Base-by-base conservation (phyloP, 768 basidiomycete genomes). In the Hypholoma fasciculare region DNA sequence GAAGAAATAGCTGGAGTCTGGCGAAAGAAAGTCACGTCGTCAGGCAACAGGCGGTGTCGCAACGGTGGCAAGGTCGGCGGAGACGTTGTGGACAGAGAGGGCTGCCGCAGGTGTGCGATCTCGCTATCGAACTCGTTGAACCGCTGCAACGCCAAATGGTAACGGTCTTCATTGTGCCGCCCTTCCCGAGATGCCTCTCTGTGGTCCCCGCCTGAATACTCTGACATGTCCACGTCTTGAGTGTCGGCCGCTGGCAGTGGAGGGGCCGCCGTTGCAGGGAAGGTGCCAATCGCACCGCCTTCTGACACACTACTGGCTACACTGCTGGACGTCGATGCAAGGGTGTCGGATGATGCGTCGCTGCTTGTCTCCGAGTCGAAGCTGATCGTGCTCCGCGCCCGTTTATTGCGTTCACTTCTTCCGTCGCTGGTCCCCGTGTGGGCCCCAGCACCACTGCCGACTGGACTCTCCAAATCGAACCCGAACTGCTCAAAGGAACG, bases 401-500 rank as follows among this genome's bases (percentile, higher is more conserved):
- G 72, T 70, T 86, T 86, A 60, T 79, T 84, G 57, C 83, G 79
- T 54, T 82, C 76, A 62, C 81, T 79, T 19, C 63, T 50, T 2
- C 48, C 49, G 55, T 50, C 49, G 55, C 49, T 40, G 14, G 48
- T 19, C n/a, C 26, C 37, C 12, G 48, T 38, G 30, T 39, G 20
- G 16, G 37, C 47, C 30, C 38, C 38, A 14, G 38, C 16, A 37
- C 48, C 76, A 27, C 49, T 36, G n/a, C 63, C 67, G 7, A 67
- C 66, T 8, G 82, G 80, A 57, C 79, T 79, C 17, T 81, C 81
- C 44, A 84, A 71, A 72, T 85, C 82, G 58, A 83, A 81, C 30
- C 81, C 82, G 60, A 81, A 83, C 64, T 84, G 77, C 54, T 83
- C 76, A 66, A 86, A 86, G 13, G 83, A 82, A 47, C 84, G 78